Conservation (phyloP, 1,284 basidiomycete species). For the Sanghuangporus sanghuang region DNA sequence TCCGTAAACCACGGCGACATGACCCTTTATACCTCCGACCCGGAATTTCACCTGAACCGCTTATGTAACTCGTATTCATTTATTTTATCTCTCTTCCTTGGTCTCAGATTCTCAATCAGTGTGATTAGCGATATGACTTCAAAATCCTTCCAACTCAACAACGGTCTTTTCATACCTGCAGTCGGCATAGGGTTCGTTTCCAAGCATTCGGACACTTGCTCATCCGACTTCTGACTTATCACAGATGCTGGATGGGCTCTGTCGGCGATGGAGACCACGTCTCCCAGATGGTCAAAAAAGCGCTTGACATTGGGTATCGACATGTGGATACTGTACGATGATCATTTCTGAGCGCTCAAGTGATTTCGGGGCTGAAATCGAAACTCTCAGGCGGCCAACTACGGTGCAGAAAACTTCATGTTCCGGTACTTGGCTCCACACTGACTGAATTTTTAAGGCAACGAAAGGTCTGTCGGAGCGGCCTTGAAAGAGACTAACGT, state of each 20-base stretch:
- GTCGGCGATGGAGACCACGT: constrained; percentile 42
- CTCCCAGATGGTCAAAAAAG: constrained; percentile 56
- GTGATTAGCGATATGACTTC: not conserved
- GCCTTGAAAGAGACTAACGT: constrained; percentile 73
- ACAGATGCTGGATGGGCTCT: not conserved
- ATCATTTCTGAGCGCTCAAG: not conserved
- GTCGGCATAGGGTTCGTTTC: constrained; percentile 5
- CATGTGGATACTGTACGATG: constrained; percentile 59
- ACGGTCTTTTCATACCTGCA: not conserved
- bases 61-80: not conserved
- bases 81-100: not conserved
- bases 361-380: not conserved
- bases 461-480: constrained; percentile 70
- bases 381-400: constrained; percentile 31
- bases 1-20: not conserved
- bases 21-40: not conserved
- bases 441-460: constrained; percentile 28
- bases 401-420: constrained; percentile 23
- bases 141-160: not conserved
- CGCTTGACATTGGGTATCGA: constrained; percentile 69
- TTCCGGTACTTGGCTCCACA: not conserved
- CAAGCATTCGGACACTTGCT: not conserved
- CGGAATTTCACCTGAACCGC: not conserved
- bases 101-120: not conserved
- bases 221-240: not conserved